Evolutionary conservation across 495 filamentous ascomycete species (phyloP).

Genomic region (Tirmania nivea): DNA sequence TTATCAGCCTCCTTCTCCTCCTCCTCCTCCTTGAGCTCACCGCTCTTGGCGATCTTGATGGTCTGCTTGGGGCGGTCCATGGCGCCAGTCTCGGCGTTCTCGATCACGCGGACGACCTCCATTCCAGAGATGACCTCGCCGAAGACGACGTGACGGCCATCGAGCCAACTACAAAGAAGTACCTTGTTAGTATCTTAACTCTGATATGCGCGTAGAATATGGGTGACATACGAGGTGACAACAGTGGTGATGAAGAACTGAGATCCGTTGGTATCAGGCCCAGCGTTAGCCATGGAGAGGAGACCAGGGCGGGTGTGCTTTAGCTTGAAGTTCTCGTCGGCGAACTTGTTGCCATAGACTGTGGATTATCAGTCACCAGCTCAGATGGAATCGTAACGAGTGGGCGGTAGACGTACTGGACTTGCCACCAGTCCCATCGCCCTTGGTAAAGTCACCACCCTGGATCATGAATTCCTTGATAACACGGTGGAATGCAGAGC

Average conservation of each 20-base stretch:
- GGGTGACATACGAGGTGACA: slow-evolving; percentile 45
- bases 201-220: neutral
- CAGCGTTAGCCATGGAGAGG: slow-evolving; percentile 86
- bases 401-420: slow-evolving; percentile 26
- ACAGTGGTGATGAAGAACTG: slow-evolving; percentile 96
- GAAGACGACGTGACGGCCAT: slow-evolving; percentile 78
- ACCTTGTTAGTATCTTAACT: neutral
- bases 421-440: slow-evolving; percentile 92
- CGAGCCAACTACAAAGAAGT: slow-evolving; percentile 43
- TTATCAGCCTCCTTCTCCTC: neutral
- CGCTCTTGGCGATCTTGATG: slow-evolving; percentile 85
- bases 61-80: slow-evolving; percentile 52
- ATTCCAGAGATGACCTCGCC: slow-evolving; percentile 82
- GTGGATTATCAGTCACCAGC: neutral
- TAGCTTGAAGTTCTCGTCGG: slow-evolving; percentile 99
- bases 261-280: slow-evolving; percentile 93
- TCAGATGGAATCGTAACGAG: no score
- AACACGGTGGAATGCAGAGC: slow-evolving; percentile 91
- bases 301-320: slow-evolving; percentile 52
- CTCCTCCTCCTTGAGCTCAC: slow-evolving; percentile 31
- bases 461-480: slow-evolving; percentile 99
- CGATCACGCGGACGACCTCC: slow-evolving; percentile 73
- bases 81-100: slow-evolving; percentile 46
- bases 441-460: slow-evolving; percentile 94
- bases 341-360: slow-evolving; percentile 87